A percentile compares a stretch with the other conserved stretches of the same genome.
Evolutionary conservation across 2,329 filamentous ascomycete genomes (phyloP).

Genomic region (Pseudogymnoascus sp.): DNA sequence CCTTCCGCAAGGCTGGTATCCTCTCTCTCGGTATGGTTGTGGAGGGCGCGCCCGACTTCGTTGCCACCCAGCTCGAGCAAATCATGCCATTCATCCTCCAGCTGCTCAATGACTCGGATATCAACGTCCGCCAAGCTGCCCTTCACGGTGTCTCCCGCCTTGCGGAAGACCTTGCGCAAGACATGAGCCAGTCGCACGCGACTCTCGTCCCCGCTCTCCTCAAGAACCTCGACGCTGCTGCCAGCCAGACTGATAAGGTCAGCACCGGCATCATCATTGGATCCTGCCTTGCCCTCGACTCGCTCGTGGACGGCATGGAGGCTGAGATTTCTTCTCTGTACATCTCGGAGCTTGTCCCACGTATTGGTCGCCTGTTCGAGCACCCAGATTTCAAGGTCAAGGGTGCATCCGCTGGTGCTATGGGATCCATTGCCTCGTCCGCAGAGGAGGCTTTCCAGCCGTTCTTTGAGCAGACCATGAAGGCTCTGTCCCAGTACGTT

Average conservation of each 20-base stretch:
- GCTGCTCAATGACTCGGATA: constrained; percentile 75
- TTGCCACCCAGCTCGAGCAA: constrained; percentile 80
- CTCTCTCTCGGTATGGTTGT: constrained; percentile 88
- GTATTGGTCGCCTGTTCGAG: constrained; percentile 74
- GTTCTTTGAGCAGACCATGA: constrained; percentile 89
- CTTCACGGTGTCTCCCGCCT: constrained; percentile 81
- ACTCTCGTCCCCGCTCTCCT: constrained; percentile 75
- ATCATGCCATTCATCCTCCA: constrained; percentile 79
- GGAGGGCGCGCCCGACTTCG: constrained; percentile 94
- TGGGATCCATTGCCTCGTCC: constrained; percentile 83
- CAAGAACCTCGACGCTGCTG: constrained; percentile 79
- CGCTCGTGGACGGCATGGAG: constrained; percentile 78
- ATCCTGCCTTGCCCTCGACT: constrained; percentile 83
- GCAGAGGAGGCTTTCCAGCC: constrained; percentile 75
- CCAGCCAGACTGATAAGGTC: constrained; percentile 59
- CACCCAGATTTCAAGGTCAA: constrained; percentile 86
- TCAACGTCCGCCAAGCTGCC: constrained; percentile 76
- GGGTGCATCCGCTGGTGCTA: constrained; percentile 76
- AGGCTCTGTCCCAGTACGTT: constrained; percentile 75
- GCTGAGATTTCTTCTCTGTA: constrained; percentile 74
- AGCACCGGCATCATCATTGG: constrained; percentile 81
- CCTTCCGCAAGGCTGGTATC: constrained; percentile 82
- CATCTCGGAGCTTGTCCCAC: constrained; percentile 70
- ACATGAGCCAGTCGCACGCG: constrained; percentile 77
- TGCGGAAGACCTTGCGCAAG: constrained; percentile 87